Percentiles rank a stretch among this genome's conserved stretches.
Evolutionary conservation across 148 eudicot species (phyloP).

Genomic region (Rhododendron vialii): DNA sequence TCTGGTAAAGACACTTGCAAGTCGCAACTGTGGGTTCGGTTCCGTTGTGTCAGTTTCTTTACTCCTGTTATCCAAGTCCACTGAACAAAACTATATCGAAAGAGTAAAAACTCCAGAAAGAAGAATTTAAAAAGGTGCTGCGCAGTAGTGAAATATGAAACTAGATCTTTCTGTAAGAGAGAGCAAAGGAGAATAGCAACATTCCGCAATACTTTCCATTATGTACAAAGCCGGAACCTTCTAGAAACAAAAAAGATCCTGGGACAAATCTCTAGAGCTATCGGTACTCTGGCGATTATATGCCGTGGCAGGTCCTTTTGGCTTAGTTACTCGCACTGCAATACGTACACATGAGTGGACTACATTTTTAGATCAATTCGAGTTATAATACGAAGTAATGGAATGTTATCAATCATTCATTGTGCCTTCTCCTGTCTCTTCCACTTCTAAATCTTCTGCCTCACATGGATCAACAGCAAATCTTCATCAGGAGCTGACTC

Average conservation of each 20-base stretch:
- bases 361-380: background rate
- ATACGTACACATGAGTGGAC: background rate
- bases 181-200: background rate
- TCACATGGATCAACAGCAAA: background rate
- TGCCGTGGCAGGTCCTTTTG: background rate
- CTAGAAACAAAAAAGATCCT: background rate
- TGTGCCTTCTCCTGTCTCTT: conserved; percentile 5
- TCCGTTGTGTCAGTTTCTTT: no score
- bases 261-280: background rate
- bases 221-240: background rate
- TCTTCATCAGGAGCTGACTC: conserved; percentile 7
- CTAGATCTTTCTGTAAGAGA: background rate
- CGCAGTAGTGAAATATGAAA: background rate
- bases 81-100: background rate
- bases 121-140: background rate
- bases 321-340: background rate
- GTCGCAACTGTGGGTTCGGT: no score
- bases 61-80: no score
- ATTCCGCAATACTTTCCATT: background rate
- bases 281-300: background rate
- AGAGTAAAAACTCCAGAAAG: background rate
- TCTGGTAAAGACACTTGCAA: no score
- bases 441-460: background rate
- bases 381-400: background rate
- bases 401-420: conserved; percentile 3